Evolutionary conservation across 2,329 filamentous ascomycete species (phyloP).

Genomic region (Trichoderma semiorbis): DNA sequence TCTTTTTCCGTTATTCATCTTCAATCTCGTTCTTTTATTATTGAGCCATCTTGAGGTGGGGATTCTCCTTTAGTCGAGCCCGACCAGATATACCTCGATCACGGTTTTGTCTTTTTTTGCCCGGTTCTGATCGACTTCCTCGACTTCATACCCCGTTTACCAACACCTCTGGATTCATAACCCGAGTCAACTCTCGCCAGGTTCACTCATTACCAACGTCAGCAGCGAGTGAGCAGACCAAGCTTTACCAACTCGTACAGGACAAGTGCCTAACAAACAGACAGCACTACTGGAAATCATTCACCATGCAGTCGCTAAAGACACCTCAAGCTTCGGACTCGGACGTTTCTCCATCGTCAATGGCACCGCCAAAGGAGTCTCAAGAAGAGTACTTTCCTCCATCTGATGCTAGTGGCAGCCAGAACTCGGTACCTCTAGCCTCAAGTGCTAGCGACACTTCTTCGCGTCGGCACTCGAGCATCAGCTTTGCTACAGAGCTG

Average conservation of each 20-base stretch:
- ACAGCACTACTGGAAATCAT: neutral
- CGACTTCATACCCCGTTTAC: neutral
- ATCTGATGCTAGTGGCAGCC: constrained; percentile 1
- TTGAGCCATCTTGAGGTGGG: neutral
- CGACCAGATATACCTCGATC: neutral
- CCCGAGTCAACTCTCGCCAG: neutral
- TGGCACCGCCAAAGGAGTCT: constrained; percentile 21
- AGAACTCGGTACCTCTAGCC: constrained; percentile 6
- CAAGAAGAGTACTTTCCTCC: constrained; percentile 17
- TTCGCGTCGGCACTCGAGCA: constrained; percentile 33
- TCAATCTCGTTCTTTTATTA: neutral
- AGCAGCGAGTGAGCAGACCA: neutral
- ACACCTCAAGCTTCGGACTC: constrained; percentile 37
- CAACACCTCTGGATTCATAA: neutral
- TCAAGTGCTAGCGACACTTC: constrained; percentile 22
- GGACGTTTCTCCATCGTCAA: constrained; percentile 43
- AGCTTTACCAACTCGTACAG: neutral
- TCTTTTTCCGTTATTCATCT: neutral
- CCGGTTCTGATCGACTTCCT: neutral
- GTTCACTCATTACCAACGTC: neutral
- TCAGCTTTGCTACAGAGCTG: constrained; percentile 36
- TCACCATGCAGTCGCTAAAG: constrained; percentile 23
- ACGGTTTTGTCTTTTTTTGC: neutral
- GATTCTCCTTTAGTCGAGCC: neutral
- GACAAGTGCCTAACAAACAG: neutral